A percentile compares a stretch with the other conserved stretches of the same genome.
Conservation (phyloP, 2,329 filamentous ascomycete species). For the Fusarium incarnatum region DNA sequence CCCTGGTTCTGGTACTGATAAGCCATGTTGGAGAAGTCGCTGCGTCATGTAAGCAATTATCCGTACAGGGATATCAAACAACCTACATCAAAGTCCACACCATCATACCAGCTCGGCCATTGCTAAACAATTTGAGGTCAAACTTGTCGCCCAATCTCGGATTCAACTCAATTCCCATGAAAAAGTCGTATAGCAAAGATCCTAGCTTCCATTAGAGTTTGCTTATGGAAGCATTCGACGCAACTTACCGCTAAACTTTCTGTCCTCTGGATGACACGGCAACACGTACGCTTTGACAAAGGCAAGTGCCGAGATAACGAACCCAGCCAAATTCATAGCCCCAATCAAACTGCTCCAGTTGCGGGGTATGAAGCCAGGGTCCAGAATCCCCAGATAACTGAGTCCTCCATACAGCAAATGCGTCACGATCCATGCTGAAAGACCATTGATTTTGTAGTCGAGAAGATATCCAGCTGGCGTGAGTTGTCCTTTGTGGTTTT, state of each 20-base stretch:
- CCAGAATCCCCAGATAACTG: conserved; percentile 48
- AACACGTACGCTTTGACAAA: conserved; percentile 55
- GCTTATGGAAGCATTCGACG: not conserved
- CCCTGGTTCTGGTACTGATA: conserved; percentile 57
- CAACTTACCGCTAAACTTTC: conserved; percentile 56
- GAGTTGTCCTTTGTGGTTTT: conserved; percentile 51
- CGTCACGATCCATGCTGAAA: conserved; percentile 55
- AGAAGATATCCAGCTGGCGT: conserved; percentile 58
- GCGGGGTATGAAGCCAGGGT: conserved; percentile 55
- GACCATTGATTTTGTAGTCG: conserved; percentile 57
- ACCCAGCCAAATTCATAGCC: conserved; percentile 52
- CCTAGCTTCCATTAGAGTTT: conserved; percentile 41
- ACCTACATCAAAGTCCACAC: conserved; percentile 59
- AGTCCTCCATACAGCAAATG: conserved; percentile 48
- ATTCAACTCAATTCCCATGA: conserved; percentile 61
- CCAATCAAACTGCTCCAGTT: conserved; percentile 57
- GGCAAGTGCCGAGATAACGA: conserved; percentile 45
- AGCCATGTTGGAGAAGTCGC: conserved; percentile 47
- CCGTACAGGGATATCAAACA: not conserved
- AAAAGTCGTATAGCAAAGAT: conserved; percentile 57
- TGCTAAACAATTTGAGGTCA: conserved; percentile 61
- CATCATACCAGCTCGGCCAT: conserved; percentile 61
- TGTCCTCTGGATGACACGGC: conserved; percentile 55
- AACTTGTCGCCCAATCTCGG: conserved; percentile 56
- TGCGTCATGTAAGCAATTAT: conserved; percentile 36